Evolutionary conservation across 2,329 filamentous ascomycete species (phyloP).

Genomic region (Aspergillus texensis): DNA sequence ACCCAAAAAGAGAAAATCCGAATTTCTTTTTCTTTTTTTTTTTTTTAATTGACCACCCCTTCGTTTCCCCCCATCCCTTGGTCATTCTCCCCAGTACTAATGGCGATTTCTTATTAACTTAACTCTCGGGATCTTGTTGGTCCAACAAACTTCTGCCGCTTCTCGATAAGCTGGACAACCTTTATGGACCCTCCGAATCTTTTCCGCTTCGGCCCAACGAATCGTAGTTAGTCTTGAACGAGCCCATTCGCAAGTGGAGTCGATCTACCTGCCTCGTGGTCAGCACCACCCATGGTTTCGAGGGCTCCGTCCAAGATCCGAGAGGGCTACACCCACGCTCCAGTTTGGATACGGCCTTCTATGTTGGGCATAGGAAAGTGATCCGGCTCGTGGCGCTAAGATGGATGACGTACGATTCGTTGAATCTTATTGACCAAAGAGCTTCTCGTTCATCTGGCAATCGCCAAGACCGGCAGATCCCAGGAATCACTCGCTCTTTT

Average conservation of each 20-base stretch:
- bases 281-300: conserved; percentile 21
- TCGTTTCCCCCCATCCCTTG: conserved; percentile 1
- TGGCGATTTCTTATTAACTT: conserved; percentile 4
- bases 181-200: conserved; percentile 7
- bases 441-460: conserved; percentile 16
- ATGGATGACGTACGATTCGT: conserved; percentile 16
- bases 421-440: conserved; percentile 15
- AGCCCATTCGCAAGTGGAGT: conserved; percentile 18
- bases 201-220: conserved; percentile 9
- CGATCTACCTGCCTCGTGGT: conserved; percentile 24
- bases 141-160: not conserved
- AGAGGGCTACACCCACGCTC: conserved; percentile 13
- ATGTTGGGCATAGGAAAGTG: conserved; percentile 13
- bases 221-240: conserved; percentile 13
- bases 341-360: conserved; percentile 11
- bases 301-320: conserved; percentile 17
- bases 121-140: conserved; percentile 1
- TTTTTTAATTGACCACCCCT: not conserved
- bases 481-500: conserved; percentile 11
- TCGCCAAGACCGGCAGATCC: conserved; percentile 24
- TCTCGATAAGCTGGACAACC: conserved; percentile 1
- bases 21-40: not conserved
- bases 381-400: conserved; percentile 11
- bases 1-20: not conserved
- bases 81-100: not conserved